Base-by-base conservation (phyloP, 441 rosid species). In the Breynia disticha region DNA sequence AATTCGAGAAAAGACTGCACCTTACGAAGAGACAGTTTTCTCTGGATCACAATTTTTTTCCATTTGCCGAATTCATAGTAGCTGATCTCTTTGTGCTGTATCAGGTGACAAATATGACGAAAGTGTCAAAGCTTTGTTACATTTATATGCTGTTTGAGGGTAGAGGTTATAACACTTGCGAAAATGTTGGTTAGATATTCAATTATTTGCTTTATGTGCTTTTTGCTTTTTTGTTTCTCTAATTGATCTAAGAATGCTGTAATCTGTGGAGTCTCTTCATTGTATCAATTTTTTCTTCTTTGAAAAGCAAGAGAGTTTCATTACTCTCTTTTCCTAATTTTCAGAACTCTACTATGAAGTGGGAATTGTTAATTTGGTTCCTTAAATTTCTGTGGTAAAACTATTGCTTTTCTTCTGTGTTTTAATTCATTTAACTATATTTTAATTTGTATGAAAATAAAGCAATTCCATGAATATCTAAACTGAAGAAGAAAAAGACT, bases 81-180 rank as follows among this genome's bases (percentile, higher is more conserved):
- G 69, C 58, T 54, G 59, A 68, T 67, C 35, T 47, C 56, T 22
- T 60, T 55, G 61, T 70, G 66, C 63, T 52, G 57, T 55, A 55
- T 51, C 42, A 63, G 56, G 52, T 47, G 61, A 50, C 38, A 19
- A 41, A 28, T 45, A 35, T 60, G 65, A 47, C 46, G 56, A 59
- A 52, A 35, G 46, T 63, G 48, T 61, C 59, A 43, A 54, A 54
- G 55, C 54, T 41, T 47, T 68, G 55, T 50, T 51, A 52, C 53
- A 37, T 52, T 63, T 37, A 13, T 61, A 16, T 56, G 46, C 21
- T 52, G 41, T 20, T 18, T 57, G 63, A 64, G 64, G 28, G 47
- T 67, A 60, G 68, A 67, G 64, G 56, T 41, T 60, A 64, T 62
- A 42, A 62, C 54, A 63, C 67, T 50, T 61, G 38, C 64, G 50